phyloP scores from a whole-genome alignment of 2,329 filamentous ascomycete species.

The Pseudonectria foliicola region DNA sequence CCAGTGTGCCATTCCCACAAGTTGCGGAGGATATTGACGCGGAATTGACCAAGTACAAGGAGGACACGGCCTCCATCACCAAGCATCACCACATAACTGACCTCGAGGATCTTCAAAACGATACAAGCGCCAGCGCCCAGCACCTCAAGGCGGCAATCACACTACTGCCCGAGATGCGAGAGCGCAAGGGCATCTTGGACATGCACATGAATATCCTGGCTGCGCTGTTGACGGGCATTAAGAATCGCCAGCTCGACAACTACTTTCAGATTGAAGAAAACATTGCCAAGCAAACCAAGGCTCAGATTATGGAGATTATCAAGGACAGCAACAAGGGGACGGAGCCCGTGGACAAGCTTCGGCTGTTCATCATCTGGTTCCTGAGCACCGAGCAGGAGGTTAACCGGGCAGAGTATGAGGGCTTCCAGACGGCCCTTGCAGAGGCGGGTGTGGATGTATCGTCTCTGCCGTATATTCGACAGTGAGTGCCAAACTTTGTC shows the following conservation, averaged over 20 bases:
- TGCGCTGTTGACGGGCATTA: slow-evolving; percentile 69
- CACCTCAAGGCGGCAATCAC: slow-evolving; percentile 96
- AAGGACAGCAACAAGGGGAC: slow-evolving; percentile 76
- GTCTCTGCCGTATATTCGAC: slow-evolving; percentile 77
- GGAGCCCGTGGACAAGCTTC: slow-evolving; percentile 79
- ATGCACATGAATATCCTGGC: slow-evolving; percentile 99
- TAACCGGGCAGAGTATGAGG: slow-evolving; percentile 70
- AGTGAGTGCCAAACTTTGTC: slow-evolving; percentile 43
- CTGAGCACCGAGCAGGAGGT: slow-evolving; percentile 89
- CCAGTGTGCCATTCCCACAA: slow-evolving; percentile 83
- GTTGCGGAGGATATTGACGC: slow-evolving; percentile 94
- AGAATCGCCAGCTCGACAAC: slow-evolving; percentile 89
- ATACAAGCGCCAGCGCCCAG: slow-evolving; percentile 81
- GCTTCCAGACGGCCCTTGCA: slow-evolving; percentile 78
- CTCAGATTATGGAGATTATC: slow-evolving; percentile 81
- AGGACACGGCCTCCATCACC: slow-evolving; percentile 88
- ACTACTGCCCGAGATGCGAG: slow-evolving; percentile 80
- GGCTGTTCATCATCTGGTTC: slow-evolving; percentile 95
- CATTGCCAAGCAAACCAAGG: slow-evolving; percentile 83
- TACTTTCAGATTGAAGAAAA: slow-evolving; percentile 94
- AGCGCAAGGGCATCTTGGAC: slow-evolving; percentile 86
- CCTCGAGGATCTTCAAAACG: slow-evolving; percentile 86
- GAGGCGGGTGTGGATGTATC: slow-evolving; percentile 68
- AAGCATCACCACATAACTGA: slow-evolving; percentile 91
- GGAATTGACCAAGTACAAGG: slow-evolving; percentile 89